Evolutionary conservation across 768 basidiomycete species (phyloP), one percentile per base, ranked within the genome.

Genomic region (Boletus barrowsii): DNA sequence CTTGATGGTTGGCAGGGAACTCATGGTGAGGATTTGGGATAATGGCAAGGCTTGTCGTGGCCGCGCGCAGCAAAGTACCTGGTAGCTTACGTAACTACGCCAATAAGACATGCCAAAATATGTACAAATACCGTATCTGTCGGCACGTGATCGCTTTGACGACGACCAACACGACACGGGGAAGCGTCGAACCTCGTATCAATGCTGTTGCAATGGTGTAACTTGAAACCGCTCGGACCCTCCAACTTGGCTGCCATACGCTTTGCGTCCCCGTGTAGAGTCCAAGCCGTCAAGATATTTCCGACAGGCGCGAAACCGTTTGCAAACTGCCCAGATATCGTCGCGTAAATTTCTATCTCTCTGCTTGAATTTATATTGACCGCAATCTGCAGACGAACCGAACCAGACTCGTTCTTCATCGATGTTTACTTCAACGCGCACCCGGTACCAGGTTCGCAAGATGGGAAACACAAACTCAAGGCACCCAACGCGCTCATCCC

Each of bases 391-490:
- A 90, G 90, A 51, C 72, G 75, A 55, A 92, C 90, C 26, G 81
- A 86, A 57, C 90, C 88, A 1, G 79, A 82, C 7, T 79, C 86
- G 0, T 90, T 91, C 73, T 86, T 83, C 63, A 73, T 90, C 17
- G 81, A 90, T 50, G 72, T 90, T 10, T 89, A 82, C 68, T 84
- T 92, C 72, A 90, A 90, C 70, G 84, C 87, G 0, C 80, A 83
- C 30, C 76, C 82, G 1, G 73, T 82, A 5, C 66, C 72, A 13
- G 56, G 72, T 22, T 65, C 68, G 10, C 76, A 77, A 6, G 71
- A 76, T 42, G 66, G 67, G 4, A 84, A 82, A 64, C 81, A 80
- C 47, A 87, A 82, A 57, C 80, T 80, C 53, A 83, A 83, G 56
- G 75, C 83, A 0, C 78, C 83, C 24, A 92, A 92, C 74, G 84